A percentile compares a stretch with the other conserved stretches of the same genome.
Evolutionary conservation across 73 alveolate species (phyloP).

Genomic region (Paramecium biaurelia): DNA sequence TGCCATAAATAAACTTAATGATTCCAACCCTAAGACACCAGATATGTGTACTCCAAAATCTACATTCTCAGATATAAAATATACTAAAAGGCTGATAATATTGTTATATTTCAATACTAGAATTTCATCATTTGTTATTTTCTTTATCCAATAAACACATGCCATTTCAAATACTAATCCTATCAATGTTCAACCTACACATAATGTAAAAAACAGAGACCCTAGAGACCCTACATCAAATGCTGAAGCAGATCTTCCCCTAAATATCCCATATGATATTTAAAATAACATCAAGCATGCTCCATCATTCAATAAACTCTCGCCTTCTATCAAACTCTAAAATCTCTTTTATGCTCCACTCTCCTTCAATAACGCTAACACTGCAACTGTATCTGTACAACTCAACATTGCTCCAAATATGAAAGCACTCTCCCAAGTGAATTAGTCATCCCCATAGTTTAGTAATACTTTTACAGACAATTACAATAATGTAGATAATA

Average conservation of each 20-base stretch:
- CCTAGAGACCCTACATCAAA: constrained; percentile 23
- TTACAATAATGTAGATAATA: constrained; percentile 47
- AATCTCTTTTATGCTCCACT: constrained; percentile 75
- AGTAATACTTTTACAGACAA: constrained; percentile 59
- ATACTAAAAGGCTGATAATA: constrained; percentile 67
- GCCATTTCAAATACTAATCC: constrained; percentile 69
- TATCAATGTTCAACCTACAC: constrained; percentile 68
- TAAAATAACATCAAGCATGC: constrained; percentile 73
- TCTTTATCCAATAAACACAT: constrained; percentile 66
- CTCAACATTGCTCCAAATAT: constrained; percentile 75
- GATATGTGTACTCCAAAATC: constrained; percentile 62
- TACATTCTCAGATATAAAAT: constrained; percentile 68
- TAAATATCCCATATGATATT: constrained; percentile 57
- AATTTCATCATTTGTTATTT: constrained; percentile 70
- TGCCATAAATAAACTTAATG: constrained; percentile 72
- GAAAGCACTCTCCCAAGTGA: constrained; percentile 73
- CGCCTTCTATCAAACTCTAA: constrained; percentile 76
- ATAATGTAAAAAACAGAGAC: neutral
- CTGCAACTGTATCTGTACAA: constrained; percentile 85
- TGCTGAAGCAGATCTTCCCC: constrained; percentile 50
- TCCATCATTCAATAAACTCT: constrained; percentile 75
- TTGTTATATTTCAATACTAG: constrained; percentile 68
- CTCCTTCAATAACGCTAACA: constrained; percentile 72
- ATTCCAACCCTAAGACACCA: constrained; percentile 72
- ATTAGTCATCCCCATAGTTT: constrained; percentile 66